Base-by-base conservation (phyloP, 306 rosid genomes). In the Cucumis cinereus region DNA sequence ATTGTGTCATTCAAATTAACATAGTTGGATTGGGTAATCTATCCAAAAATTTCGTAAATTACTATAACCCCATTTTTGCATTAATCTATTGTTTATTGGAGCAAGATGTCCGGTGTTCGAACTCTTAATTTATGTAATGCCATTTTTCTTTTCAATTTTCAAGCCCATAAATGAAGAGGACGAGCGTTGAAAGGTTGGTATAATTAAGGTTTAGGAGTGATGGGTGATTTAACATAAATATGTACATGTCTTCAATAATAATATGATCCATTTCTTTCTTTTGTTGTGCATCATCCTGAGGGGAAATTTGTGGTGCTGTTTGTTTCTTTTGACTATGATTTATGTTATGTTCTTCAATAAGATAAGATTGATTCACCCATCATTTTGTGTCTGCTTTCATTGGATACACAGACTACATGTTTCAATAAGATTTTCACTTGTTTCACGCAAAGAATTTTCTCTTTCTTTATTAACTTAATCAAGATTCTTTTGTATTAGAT, bases 391-490 rank as follows among this genome's bases (percentile, higher is more conserved):
- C 33, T 66, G 53, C 50, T 38, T 40, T 40, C 33, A 41, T 11
- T 64, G 30, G 28, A 64, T 28, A 64, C 10, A 64, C 12, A 64
- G 23, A 19, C 69, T 62, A n/a, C n/a, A n/a, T 62, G 8, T 62
- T 62, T 67, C 35, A 67, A 38, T 22, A 67, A 11, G 35, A 41
- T 68, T 40, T 14, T 40, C 74, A 68, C 74, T 41, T 68, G 54
- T 68, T 68, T 43, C 73, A 67, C 73, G n/a, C 73, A 67, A 40
- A 41, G 75, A 69, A 43, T 47, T 70, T 43, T 69, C n/a, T 68
- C 40, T 41, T 43, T 43, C 55, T 68, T 68, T 24, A 15, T 41
- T 14, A 41, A 68, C 11, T n/a, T 66, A 40, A n/a, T 38, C 14
- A n/a, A 13, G 55, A 41, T 41, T 68, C 36, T 22, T 41, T 66